Conservation (phyloP, 108 stramenopile genomes). For the Pseudonitzschia pungens region DNA sequence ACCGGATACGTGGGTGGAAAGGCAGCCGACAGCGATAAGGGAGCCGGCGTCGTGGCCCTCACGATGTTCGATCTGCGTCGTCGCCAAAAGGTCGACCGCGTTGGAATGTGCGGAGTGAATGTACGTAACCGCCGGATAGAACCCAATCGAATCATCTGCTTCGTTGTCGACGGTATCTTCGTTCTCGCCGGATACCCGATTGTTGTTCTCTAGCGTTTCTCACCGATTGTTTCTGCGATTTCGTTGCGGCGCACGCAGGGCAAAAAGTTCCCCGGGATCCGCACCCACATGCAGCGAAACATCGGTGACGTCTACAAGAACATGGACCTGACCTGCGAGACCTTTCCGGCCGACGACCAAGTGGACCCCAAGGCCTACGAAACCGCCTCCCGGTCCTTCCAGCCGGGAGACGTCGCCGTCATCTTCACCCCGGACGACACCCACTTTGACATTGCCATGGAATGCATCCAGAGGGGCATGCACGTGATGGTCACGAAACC, state of each 20-base stretch:
- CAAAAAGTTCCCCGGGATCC: conserved; percentile 95
- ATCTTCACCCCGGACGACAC: conserved; percentile 99
- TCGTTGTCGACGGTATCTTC: background rate
- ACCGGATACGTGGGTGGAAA: conserved; percentile 90
- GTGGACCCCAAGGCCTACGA: conserved; percentile 86
- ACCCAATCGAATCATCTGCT: too few species aligned
- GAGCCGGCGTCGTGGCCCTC: conserved; percentile 98
- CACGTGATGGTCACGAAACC: conserved; percentile 99
- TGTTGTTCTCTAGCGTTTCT: too few species aligned
- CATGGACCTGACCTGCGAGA: conserved; percentile 91
- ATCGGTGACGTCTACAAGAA: conserved; percentile 91
- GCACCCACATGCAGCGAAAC: conserved; percentile 87
- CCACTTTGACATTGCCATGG: conserved; percentile 95
- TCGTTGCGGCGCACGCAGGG: too few species aligned
- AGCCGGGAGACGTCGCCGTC: conserved; percentile 89
- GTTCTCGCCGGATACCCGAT: too few species aligned
- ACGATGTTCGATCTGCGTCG: conserved; percentile 96
- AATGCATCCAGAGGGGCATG: conserved; percentile 86
- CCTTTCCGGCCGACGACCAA: conserved; percentile 89
- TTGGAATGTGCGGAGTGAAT: conserved; percentile 97
- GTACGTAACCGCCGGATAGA: conserved; percentile 62
- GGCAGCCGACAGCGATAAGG: conserved; percentile 92
- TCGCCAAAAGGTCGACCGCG: conserved; percentile 77
- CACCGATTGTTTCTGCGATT: too few species aligned
- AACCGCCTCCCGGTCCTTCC: conserved; percentile 65